Evolutionary conservation across 2,329 filamentous ascomycete species (phyloP).

Genomic region (Scytalidium lignicola): DNA sequence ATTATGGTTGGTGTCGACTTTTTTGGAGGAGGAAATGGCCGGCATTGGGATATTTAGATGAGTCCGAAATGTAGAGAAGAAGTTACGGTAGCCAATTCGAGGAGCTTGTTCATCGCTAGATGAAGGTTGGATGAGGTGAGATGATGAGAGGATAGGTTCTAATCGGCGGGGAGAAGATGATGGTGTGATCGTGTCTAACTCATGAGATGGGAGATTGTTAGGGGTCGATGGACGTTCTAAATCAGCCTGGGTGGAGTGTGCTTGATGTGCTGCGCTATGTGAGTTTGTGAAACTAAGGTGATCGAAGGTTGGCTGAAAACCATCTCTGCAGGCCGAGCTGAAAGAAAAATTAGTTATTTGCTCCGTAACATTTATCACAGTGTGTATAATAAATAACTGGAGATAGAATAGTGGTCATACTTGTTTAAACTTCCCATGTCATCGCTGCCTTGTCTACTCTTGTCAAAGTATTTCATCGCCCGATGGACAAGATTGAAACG

Average conservation of each 20-base stretch:
- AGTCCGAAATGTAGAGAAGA: constrained; percentile 17
- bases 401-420: too few relatives aligned
- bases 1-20: background rate
- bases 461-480: constrained; percentile 19
- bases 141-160: background rate
- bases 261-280: background rate
- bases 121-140: background rate
- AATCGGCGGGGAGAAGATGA: background rate
- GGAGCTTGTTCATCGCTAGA: background rate
- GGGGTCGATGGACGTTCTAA: background rate
- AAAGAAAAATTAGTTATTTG: background rate
- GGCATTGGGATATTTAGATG: constrained; percentile 16
- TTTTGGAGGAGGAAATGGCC: constrained; percentile 5
- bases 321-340: background rate
- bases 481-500: constrained; percentile 20
- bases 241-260: background rate
- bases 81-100: background rate
- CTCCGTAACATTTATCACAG: too few relatives aligned
- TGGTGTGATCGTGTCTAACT: background rate
- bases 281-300: constrained; percentile 3
- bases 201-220: background rate
- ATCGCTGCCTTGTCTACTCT: constrained; percentile 6
- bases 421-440: constrained; percentile 1
- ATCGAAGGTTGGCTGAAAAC: constrained; percentile 6
- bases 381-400: too few relatives aligned